Conservation (phyloP, 441 rosid genomes). For the Populus hybrid region DNA sequence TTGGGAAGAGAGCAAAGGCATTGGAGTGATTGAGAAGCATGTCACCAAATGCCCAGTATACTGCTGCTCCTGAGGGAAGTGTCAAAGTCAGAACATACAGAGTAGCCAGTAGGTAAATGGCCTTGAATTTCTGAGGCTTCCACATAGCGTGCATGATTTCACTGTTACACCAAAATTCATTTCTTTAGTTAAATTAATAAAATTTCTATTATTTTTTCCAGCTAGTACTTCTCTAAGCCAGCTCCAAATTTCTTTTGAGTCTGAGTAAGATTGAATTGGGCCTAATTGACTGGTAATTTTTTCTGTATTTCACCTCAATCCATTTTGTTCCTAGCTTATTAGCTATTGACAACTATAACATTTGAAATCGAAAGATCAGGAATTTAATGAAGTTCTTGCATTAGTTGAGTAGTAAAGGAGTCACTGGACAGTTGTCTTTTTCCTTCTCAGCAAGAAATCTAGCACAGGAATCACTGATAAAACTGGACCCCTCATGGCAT, state of each 20-base stretch:
- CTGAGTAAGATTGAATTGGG: too few relatives aligned
- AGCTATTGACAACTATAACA: neutral
- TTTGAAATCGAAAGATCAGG: too few relatives aligned
- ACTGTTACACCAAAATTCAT: constrained; percentile 29
- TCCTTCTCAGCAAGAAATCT: neutral
- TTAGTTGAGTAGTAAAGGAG: neutral
- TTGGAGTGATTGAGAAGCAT: constrained; percentile 86
- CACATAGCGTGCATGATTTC: constrained; percentile 99
- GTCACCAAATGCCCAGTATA: constrained; percentile 98
- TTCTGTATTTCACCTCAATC: neutral
- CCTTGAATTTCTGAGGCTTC: constrained; percentile 95
- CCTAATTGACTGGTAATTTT: too few relatives aligned
- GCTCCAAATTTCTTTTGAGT: too few relatives aligned
- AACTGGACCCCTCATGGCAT: constrained; percentile 18
- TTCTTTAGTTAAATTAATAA: neutral
- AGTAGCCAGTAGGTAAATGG: constrained; percentile 86
- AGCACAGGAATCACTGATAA: constrained; percentile 7
- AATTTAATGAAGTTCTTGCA: too few relatives aligned
- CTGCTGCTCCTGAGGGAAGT: constrained; percentile 85
- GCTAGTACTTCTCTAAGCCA: too few relatives aligned
- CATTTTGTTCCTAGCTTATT: neutral
- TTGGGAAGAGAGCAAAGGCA: constrained; percentile 89
- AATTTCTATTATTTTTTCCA: neutral
- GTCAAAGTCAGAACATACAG: constrained; percentile 85
- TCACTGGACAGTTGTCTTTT: neutral